These are phyloP conservation scores for Lasiosphaeriaceae sp. DNA, from an alignment of 495 filamentous ascomycete species.

Conservation along the genomic window DNA sequence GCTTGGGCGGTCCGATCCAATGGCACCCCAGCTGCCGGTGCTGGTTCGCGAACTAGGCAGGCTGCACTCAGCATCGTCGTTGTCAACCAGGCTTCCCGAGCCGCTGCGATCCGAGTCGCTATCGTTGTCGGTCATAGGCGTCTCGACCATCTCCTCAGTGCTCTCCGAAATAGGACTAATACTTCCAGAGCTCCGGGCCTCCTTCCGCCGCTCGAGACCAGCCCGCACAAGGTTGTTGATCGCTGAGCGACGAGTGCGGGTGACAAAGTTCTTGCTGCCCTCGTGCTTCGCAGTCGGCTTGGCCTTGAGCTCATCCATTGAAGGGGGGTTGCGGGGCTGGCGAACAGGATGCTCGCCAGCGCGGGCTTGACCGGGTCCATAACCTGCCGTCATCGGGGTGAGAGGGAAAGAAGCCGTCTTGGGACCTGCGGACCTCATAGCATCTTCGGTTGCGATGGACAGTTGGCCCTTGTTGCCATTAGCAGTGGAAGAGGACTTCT, in stretches of 20 bases:
- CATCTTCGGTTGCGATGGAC: conserved; percentile 53
- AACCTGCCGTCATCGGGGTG: conserved; percentile 75
- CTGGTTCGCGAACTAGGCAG: conserved; percentile 75
- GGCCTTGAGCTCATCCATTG: conserved; percentile 82
- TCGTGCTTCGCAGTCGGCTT: conserved; percentile 93
- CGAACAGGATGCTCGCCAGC: conserved; percentile 92
- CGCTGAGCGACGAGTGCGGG: conserved; percentile 87
- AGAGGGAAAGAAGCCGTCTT: conserved; percentile 74
- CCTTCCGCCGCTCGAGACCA: conserved; percentile 78
- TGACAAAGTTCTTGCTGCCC: conserved; percentile 97
- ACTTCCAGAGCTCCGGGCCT: conserved; percentile 62
- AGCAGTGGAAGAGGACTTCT: conserved; percentile 80
- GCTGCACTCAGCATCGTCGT: conserved; percentile 65
- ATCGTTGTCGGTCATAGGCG: conserved; percentile 71
- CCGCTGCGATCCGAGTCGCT: conserved; percentile 74
- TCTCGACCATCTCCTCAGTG: conserved; percentile 69
- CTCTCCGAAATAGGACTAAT: conserved; percentile 85
- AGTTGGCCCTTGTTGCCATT: conserved; percentile 57
- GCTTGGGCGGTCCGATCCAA: conserved; percentile 71
- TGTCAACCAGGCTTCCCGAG: conserved; percentile 63
- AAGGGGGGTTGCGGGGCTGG: conserved; percentile 89
- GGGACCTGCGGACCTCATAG: conserved; percentile 61
- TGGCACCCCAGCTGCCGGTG: conserved; percentile 66
- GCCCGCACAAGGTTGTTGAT: conserved; percentile 88
- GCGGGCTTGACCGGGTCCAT: conserved; percentile 88